phyloP scores from a whole-genome alignment of 2,329 filamentous ascomycete species.

The Aureobasidium sp. region DNA sequence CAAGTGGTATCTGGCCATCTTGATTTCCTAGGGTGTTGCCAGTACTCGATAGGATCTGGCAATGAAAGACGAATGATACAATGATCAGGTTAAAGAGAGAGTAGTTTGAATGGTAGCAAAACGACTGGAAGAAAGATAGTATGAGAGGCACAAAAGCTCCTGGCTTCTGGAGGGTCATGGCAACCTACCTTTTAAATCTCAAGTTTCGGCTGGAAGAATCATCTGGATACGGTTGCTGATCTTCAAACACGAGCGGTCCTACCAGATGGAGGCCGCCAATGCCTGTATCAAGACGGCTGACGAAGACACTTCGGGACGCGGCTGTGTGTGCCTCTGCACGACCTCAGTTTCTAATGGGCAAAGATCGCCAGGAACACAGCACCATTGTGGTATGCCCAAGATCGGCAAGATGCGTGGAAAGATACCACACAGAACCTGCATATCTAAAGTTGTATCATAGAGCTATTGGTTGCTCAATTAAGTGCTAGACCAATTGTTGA shows the following conservation, averaged over 20 bases:
- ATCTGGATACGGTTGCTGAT: neutral
- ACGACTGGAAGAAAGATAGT: neutral
- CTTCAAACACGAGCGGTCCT: constrained; percentile 1
- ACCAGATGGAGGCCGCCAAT: constrained; percentile 2
- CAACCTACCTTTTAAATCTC: neutral
- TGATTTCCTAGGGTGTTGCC: neutral
- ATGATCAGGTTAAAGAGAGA: neutral
- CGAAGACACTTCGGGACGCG: neutral
- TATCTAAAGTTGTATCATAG: neutral
- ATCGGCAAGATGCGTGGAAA: neutral
- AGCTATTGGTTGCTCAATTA: neutral
- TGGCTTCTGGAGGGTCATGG: neutral
- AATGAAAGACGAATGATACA: neutral
- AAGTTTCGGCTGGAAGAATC: neutral
- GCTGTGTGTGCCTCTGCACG: constrained; percentile 6
- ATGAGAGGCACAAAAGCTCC: neutral
- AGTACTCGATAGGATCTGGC: neutral
- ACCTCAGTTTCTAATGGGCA: neutral
- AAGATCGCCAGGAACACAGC: constrained; percentile 10
- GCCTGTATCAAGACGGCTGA: constrained; percentile 1
- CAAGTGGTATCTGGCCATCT: neutral
- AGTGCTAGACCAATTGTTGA: too few relatives aligned
- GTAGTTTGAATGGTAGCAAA: neutral
- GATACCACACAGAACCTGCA: neutral
- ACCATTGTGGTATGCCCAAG: neutral